Evolutionary conservation across 768 basidiomycete species (phyloP), one percentile per base, ranked within the genome.

Genomic region (Kwoniella sp.): DNA sequence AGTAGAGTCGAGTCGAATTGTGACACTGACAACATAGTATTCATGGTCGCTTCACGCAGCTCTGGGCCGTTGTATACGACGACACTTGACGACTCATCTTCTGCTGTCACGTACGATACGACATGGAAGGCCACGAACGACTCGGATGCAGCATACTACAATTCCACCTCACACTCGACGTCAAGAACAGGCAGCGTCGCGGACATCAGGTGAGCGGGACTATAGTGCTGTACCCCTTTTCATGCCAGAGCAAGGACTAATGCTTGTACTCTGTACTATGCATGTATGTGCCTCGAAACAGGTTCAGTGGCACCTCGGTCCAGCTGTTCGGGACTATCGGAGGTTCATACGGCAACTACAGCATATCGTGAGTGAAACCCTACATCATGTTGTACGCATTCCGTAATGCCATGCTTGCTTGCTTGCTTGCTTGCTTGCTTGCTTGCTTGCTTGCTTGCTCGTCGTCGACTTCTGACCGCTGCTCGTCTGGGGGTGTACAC

Each of bases 51-150:
- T 30, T 56, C 20, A 2, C 48, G 11, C 12, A 60, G 58, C 1
- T 17, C 23, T 8, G 58, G 30, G 15, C 22, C 28, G 22, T 13
- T 59, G 26, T 66, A 61, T 25, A 55, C 70, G 5, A 71, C 67
- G 20, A 67, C n/a, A 23, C 50, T 66, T 23, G 72, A 75, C 59
- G 72, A 75, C 55, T 47, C 65, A 1, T 65, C 69, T 15, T 29
- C 65, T 8, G 20, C 12, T 0, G 30, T 69, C 37, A 56, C 31
- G 1, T 75, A 71, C 29, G 52, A 38, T 17, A 63, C 65, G 26
- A 22, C 25, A 1, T 47, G 55, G 20, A 51, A 59, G 55, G 45
- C 4, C 20, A 29, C 8, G 50, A 51, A 28, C 22, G 31, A 20
- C 0, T n/a, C 50, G 1, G 34, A 26, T 13, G 17, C 55, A 1